Conservation (phyloP, 352 stramenopile species). For the Globisporangium orthogonon region DNA sequence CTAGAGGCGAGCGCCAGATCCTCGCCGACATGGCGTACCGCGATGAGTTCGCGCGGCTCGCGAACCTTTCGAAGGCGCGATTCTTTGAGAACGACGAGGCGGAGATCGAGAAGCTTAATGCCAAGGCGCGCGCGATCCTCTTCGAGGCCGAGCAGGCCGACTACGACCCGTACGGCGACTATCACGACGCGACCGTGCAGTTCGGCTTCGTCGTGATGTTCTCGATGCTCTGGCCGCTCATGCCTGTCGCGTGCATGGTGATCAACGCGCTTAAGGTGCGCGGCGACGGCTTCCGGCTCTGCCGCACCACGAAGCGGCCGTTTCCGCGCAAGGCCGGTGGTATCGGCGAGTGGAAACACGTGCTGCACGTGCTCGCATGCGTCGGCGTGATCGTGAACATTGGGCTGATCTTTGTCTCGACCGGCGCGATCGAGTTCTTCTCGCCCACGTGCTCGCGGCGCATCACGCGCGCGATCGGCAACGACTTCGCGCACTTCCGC, state of each 20-base stretch:
- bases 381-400: slow-evolving; percentile 74
- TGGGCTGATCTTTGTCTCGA: slow-evolving; percentile 73
- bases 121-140: slow-evolving; percentile 59
- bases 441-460: slow-evolving; percentile 38
- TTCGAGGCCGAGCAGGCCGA: slow-evolving; percentile 72
- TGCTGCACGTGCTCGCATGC: slow-evolving; percentile 62
- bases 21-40: slow-evolving; percentile 58
- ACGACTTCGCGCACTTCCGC: slow-evolving; percentile 53
- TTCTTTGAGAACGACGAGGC: slow-evolving; percentile 61
- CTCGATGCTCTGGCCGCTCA: slow-evolving; percentile 78
- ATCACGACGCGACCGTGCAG: slow-evolving; percentile 74
- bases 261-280: slow-evolving; percentile 80
- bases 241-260: slow-evolving; percentile 69
- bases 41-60: slow-evolving; percentile 30
- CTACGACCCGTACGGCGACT: slow-evolving; percentile 81
- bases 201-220: slow-evolving; percentile 87
- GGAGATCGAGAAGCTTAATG: slow-evolving; percentile 62
- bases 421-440: slow-evolving; percentile 70
- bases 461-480: slow-evolving; percentile 46
- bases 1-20: slow-evolving; percentile 50
- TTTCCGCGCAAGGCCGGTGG: slow-evolving; percentile 65
- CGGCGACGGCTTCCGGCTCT: slow-evolving; percentile 69
- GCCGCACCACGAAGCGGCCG: slow-evolving; percentile 61
- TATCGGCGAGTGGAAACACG: slow-evolving; percentile 68
- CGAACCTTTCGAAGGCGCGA: slow-evolving; percentile 59